phyloP scores from a whole-genome alignment of 495 filamentous ascomycete species.

The Penicillium atrosanguineum region DNA sequence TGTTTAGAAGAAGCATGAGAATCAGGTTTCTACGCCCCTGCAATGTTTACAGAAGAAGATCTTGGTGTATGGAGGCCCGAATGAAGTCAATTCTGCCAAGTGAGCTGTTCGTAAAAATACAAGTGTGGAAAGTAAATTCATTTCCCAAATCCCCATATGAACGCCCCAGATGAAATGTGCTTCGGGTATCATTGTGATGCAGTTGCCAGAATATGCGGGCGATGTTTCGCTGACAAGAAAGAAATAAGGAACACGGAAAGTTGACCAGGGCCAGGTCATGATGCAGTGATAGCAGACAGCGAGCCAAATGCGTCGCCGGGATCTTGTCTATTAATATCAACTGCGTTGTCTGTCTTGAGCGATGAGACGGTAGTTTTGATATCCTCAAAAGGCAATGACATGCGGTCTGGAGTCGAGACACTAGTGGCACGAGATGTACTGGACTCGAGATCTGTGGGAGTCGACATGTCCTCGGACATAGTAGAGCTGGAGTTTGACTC shows the following conservation, averaged over 20 bases:
- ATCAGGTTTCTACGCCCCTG: too few relatives aligned
- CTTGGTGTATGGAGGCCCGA: neutral
- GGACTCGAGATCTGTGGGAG: conserved; percentile 30
- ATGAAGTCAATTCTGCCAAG: neutral
- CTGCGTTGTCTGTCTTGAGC: neutral
- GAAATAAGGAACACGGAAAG: conserved; percentile 5
- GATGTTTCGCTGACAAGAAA: conserved; percentile 3
- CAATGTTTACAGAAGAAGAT: neutral
- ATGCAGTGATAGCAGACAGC: conserved; percentile 6
- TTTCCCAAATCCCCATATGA: conserved; percentile 1
- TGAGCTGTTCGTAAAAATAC: conserved; percentile 6
- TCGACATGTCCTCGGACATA: conserved; percentile 33
- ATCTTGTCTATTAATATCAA: neutral
- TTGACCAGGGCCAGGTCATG: conserved; percentile 2
- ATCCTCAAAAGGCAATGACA: conserved; percentile 11
- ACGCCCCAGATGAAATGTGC: conserved; percentile 17
- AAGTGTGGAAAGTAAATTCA: conserved; percentile 1
- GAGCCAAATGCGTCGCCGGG: conserved; percentile 1
- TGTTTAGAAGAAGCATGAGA: too few relatives aligned
- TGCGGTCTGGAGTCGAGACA: conserved; percentile 25
- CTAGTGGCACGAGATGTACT: conserved; percentile 36
- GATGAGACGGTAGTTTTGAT: neutral
- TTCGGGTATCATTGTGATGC: conserved; percentile 27
- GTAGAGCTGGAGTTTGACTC: conserved; percentile 24
- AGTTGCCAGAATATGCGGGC: conserved; percentile 6